Evolutionary conservation across 345 rosid species (phyloP).

Genomic region (Populus deltoides): DNA sequence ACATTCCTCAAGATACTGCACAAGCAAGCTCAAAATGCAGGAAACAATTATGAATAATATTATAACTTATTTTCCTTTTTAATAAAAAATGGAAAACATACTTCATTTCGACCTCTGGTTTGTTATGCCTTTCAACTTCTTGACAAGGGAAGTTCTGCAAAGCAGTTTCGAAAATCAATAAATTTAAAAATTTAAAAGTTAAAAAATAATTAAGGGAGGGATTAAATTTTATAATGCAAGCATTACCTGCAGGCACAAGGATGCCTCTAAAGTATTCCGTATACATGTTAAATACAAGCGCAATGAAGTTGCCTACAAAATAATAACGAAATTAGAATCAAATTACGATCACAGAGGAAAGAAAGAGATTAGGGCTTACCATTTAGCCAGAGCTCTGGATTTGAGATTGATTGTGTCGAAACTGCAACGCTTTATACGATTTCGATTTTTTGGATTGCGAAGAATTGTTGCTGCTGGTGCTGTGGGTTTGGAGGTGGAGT

Average conservation of each 20-base stretch:
- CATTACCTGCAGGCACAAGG: slow-evolving; percentile 87
- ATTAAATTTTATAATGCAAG: background rate
- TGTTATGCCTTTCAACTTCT: slow-evolving; percentile 99
- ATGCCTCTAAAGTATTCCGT: slow-evolving; percentile 86
- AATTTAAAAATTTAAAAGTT: background rate
- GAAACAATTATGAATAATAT: too few species aligned
- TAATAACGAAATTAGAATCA: background rate
- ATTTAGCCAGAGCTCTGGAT: background rate
- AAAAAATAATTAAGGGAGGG: background rate
- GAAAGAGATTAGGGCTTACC: background rate
- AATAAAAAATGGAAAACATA: slow-evolving; percentile 39
- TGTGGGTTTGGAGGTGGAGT: too few species aligned
- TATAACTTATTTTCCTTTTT: too few species aligned
- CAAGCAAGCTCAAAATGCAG: background rate
- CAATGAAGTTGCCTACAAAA: slow-evolving; percentile 61
- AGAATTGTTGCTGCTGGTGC: too few species aligned
- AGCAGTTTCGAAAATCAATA: background rate
- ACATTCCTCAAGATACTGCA: background rate
- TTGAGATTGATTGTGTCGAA: too few species aligned
- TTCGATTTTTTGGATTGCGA: background rate
- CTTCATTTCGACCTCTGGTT: slow-evolving; percentile 98
- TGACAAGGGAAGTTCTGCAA: slow-evolving; percentile 97
- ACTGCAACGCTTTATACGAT: background rate
- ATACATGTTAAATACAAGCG: slow-evolving; percentile 79
- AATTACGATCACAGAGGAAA: background rate